Evolutionary conservation across 169 alveolate genomes (phyloP).

Genomic region (Cyclospora cayetanensis): DNA sequence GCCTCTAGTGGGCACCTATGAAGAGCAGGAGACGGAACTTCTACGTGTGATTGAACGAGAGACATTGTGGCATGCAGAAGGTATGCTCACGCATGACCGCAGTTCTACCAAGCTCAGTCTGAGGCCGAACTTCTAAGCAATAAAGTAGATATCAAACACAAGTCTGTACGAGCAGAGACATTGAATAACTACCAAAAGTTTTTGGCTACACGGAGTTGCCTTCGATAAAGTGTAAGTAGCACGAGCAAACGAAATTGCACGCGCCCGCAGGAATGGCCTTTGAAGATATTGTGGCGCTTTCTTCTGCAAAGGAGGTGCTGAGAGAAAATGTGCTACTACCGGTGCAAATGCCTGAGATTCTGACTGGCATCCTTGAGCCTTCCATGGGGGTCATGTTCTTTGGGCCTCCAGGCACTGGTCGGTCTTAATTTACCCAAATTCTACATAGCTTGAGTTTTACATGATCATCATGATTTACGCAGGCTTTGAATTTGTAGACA

Average conservation of each 20-base stretch:
- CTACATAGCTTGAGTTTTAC: too few species aligned
- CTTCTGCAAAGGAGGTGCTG: conserved; percentile 88
- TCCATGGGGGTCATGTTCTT: conserved; percentile 93
- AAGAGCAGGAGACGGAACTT: not conserved
- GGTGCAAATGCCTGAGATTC: conserved; percentile 89
- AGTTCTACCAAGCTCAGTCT: too few species aligned
- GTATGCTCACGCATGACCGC: too few species aligned
- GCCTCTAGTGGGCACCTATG: not conserved
- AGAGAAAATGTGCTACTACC: conserved; percentile 95
- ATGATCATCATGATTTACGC: too few species aligned
- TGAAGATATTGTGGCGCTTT: conserved; percentile 90
- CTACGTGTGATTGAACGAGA: conserved; percentile 4
- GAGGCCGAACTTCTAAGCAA: too few species aligned
- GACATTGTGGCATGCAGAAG: conserved; percentile 24
- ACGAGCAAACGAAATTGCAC: too few species aligned
- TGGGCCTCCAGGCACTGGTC: conserved; percentile 97
- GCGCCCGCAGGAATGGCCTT: conserved; percentile 83
- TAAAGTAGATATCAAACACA: too few species aligned
- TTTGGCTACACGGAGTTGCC: too few species aligned
- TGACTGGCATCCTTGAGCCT: conserved; percentile 92
- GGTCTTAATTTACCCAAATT: not conserved
- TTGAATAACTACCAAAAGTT: too few species aligned
- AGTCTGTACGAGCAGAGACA: too few species aligned
- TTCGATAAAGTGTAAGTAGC: too few species aligned
- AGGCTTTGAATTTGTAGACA: too few species aligned